Evolutionary conservation across 2,329 filamentous ascomycete genomes (phyloP).

Genomic region (Thelonectria olida): DNA sequence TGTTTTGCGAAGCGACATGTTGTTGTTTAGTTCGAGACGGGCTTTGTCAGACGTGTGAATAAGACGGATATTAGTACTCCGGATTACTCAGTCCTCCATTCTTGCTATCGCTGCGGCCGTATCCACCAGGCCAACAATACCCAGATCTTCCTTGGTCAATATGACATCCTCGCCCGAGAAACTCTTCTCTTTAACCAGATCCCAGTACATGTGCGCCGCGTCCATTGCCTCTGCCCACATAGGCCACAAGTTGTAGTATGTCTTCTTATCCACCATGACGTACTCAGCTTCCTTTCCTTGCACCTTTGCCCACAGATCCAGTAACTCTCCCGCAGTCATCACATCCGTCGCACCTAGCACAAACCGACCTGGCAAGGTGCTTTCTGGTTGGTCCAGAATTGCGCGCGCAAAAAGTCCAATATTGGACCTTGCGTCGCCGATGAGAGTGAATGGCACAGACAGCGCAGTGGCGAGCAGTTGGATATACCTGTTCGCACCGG

Average conservation of each 20-base stretch:
- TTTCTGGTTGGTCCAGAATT: constrained; percentile 42
- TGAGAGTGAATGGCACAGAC: constrained; percentile 38
- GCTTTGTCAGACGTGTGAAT: not conserved
- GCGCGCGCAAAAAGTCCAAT: constrained; percentile 45
- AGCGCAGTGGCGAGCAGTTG: constrained; percentile 40
- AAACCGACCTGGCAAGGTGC: constrained; percentile 40
- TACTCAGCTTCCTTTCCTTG: constrained; percentile 38
- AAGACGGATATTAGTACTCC: not conserved
- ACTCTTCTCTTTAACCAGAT: constrained; percentile 35
- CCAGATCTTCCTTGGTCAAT: constrained; percentile 37
- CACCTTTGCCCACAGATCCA: constrained; percentile 42
- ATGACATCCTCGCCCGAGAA: constrained; percentile 34
- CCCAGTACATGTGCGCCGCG: constrained; percentile 40
- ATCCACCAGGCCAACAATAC: constrained; percentile 28
- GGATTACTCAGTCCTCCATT: constrained; percentile 9
- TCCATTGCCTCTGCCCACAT: constrained; percentile 42
- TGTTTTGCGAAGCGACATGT: constrained; percentile 23
- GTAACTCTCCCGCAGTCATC: constrained; percentile 38
- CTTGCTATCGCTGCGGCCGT: constrained; percentile 14
- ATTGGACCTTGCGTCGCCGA: constrained; percentile 46
- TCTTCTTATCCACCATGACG: constrained; percentile 36
- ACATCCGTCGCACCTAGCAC: constrained; percentile 41
- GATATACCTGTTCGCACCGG: constrained; percentile 35
- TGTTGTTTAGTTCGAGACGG: not conserved
- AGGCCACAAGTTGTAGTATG: constrained; percentile 43